Conservation (phyloP, 2,329 filamentous ascomycete genomes). For the Dactylellina parvicollis region DNA sequence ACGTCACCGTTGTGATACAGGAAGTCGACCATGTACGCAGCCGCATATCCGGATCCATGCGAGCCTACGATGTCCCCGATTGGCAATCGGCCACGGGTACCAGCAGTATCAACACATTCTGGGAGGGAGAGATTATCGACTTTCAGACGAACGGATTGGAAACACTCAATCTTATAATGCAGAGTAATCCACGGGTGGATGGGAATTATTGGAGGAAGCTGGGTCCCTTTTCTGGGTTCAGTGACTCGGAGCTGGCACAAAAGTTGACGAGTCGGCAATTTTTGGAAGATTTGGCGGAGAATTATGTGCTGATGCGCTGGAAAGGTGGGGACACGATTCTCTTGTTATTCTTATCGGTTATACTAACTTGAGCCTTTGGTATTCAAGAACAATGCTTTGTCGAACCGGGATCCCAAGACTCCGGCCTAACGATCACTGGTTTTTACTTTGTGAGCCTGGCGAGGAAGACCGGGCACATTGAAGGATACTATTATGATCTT, state of each 20-base stretch:
- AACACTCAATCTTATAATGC: slow-evolving; percentile 62
- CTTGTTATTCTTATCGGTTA: slow-evolving; percentile 45
- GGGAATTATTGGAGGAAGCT: slow-evolving; percentile 59
- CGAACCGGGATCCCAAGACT: slow-evolving; percentile 59
- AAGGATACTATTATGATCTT: slow-evolving; percentile 69
- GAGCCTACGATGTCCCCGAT: slow-evolving; percentile 74
- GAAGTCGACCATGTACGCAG: slow-evolving; percentile 70
- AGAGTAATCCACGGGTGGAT: slow-evolving; percentile 61
- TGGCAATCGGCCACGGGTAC: slow-evolving; percentile 56
- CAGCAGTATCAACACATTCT: slow-evolving; percentile 71
- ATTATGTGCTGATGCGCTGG: slow-evolving; percentile 70
- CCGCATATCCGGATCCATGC: slow-evolving; percentile 75
- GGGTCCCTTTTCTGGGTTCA: slow-evolving; percentile 61
- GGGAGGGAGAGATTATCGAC: slow-evolving; percentile 76
- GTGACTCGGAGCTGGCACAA: slow-evolving; percentile 62
- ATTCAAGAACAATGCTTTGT: slow-evolving; percentile 59
- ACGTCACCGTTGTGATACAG: slow-evolving; percentile 74
- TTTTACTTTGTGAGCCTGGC: slow-evolving; percentile 68
- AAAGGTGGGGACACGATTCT: slow-evolving; percentile 64
- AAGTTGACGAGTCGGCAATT: slow-evolving; percentile 62
- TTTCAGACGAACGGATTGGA: slow-evolving; percentile 63
- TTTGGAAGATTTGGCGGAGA: slow-evolving; percentile 61
- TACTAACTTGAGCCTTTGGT: slow-evolving; percentile 58
- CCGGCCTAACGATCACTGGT: slow-evolving; percentile 66
- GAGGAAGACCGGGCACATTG: slow-evolving; percentile 63